A percentile compares a stretch with the other conserved stretches of the same genome.
Evolutionary conservation across 305 asterid genomes (phyloP).

Genomic region (Ajuga reptans): DNA sequence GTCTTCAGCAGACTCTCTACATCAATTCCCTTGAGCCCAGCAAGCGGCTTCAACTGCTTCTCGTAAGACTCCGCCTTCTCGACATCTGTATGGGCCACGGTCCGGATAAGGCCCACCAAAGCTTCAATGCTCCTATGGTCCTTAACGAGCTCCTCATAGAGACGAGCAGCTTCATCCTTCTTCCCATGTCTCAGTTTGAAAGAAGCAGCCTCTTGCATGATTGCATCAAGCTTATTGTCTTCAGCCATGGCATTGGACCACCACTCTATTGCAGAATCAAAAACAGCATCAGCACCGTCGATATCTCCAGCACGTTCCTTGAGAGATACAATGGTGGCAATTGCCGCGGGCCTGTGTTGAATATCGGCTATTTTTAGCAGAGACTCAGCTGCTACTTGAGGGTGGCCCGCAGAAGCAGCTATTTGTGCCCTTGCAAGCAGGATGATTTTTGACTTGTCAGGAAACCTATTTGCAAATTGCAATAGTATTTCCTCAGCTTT

Average conservation of each 20-base stretch:
- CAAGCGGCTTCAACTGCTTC: constrained; percentile 66
- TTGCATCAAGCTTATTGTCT: constrained; percentile 45
- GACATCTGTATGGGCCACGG: constrained; percentile 63
- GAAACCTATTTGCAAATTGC: constrained; percentile 57
- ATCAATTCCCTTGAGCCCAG: constrained; percentile 60
- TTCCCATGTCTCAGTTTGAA: constrained; percentile 80
- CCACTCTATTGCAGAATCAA: constrained; percentile 66
- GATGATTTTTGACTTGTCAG: constrained; percentile 51
- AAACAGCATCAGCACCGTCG: constrained; percentile 67
- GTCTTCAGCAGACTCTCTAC: constrained; percentile 71
- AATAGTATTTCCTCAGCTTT: constrained; percentile 77
- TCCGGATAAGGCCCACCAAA: constrained; percentile 66
- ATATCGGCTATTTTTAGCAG: constrained; percentile 63
- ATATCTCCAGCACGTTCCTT: constrained; percentile 88
- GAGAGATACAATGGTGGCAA: constrained; percentile 73
- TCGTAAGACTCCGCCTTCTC: constrained; percentile 83
- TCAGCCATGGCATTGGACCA: constrained; percentile 84
- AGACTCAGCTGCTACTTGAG: constrained; percentile 83
- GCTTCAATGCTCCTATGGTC: constrained; percentile 68
- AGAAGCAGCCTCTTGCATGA: constrained; percentile 83
- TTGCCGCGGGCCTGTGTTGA: constrained; percentile 83
- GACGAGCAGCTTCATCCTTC: constrained; percentile 67
- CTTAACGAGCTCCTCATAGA: constrained; percentile 67
- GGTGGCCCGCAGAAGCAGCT: constrained; percentile 88
- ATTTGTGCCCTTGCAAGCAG: constrained; percentile 83